Base-by-base conservation (phyloP, 257 asterid genomes). In the Paraleonurus japonicus region DNA sequence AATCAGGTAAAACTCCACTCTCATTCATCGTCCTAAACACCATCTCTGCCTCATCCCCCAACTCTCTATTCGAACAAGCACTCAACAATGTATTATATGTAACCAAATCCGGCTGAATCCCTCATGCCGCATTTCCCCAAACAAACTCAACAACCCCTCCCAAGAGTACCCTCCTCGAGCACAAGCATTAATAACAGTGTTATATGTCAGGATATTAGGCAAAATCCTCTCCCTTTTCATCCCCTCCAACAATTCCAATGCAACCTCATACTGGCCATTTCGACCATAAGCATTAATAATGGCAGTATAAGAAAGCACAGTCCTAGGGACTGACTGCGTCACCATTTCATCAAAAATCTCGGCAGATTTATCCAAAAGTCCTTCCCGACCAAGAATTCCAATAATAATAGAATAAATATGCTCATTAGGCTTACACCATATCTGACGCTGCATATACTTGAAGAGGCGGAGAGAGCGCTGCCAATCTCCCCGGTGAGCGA, bases 21-120 rank as follows among this genome's bases (percentile, higher is more conserved):
- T 93, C 97, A 12, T 89, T 93, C 98, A 93, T 93, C 2, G 97
- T 93, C 85, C 92, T 86, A 76, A 93, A 93, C 80, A 93, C 94
- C 98, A 90, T 90, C 75, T 87, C 96, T 2, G 96, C 97, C 84
- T 93, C 98, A 63, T 93, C 97, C 69, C 95, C 94, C 55, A 93
- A 81, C 55, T 82, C 89, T 78, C 96, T 82, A 75, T 61, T 82
- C 4, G 96, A 79, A 73, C 98, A 94, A 10, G 98, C 96, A 74
- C 97, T 83, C 79, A 94, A 75, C 81, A 94, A 60, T 7, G 96
- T 89, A 76, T 90, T 94, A 50, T 90, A 89, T 5, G 98, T 94
- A 61, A 94, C 94, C 82, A 94, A 85, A 85, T 94, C 98, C 17
- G 98, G 97, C 54, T 86, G 97, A 79, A 94, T 76, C 69, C 97